Base-by-base conservation (phyloP, 768 basidiomycete species). In the Boletus eberwhitei region DNA sequence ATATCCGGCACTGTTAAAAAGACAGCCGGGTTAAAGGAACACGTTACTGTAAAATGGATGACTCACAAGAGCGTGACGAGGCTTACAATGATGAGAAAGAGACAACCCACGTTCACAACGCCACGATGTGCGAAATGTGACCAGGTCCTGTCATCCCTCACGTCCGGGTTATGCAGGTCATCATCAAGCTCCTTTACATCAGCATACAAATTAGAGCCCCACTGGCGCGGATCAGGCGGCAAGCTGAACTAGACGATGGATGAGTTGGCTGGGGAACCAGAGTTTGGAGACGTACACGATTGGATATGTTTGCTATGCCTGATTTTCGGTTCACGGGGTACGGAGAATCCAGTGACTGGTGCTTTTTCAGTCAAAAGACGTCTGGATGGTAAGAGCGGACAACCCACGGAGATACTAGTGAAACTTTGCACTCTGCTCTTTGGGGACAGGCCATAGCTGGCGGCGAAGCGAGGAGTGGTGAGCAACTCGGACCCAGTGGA, bases 91-190 rank as follows among this genome's bases (percentile, higher is more conserved):
- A 92, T 69, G 46, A 87, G 52, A 49, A 78, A 55, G 22, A 93
- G 73, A 65, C 88, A 92, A 2, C 90, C 85, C 0, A 90, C 65
- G 64, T 94, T 93, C 8, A 79, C 75, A 48, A 90, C 64, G 37
- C 88, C 88, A 72, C 90, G 75, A 53, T 74, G 64, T 16, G 83
- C 82, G 61, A 83, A 77, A 53, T 79, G 72, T 17, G 75, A 48
- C 73, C 70, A 53, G 40, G 59, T 45, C 72, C 68, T 31, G 64
- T 64, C 19, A 70, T 64, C 59, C 31, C 62, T 64, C 48, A 64
- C 59, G 53, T 83, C 77, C 1, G 88, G 88, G 57, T 88, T 81
- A 66, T 91, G 88, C 19, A 91, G 73, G 43, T 81, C 80, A 66
- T 91, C 89, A 65, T 90, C 88, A 7, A 81, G 66, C 59, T 91